Evolutionary conservation across 2,329 filamentous ascomycete genomes (phyloP).

Genomic region (Cladophialophora carrionii): DNA sequence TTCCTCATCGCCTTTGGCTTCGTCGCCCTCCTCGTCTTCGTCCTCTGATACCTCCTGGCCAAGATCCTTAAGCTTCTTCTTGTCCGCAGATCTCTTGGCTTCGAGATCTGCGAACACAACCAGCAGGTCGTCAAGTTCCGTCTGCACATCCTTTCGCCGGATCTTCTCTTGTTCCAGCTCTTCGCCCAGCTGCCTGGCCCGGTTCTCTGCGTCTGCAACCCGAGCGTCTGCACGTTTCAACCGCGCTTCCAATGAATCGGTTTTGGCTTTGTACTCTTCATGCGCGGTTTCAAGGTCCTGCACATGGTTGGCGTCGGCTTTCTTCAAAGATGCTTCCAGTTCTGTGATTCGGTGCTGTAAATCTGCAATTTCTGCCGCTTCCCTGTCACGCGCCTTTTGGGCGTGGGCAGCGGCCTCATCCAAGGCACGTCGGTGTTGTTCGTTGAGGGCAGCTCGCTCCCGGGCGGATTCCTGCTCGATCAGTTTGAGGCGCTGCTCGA

Average conservation of each 20-base stretch:
- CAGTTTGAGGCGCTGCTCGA: constrained; percentile 54
- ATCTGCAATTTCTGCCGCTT: constrained; percentile 67
- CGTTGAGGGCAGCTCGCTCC: constrained; percentile 26
- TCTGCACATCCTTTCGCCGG: constrained; percentile 62
- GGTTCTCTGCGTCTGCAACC: constrained; percentile 43
- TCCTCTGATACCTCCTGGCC: constrained; percentile 74
- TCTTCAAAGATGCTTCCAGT: constrained; percentile 54
- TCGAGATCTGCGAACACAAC: constrained; percentile 81
- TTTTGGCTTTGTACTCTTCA: constrained; percentile 54
- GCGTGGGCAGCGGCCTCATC: constrained; percentile 47
- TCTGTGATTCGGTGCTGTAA: constrained; percentile 63
- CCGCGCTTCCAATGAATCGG: constrained; percentile 54
- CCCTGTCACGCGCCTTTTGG: constrained; percentile 45
- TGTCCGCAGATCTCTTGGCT: constrained; percentile 74
- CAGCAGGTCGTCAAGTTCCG: constrained; percentile 77
- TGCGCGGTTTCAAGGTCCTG: constrained; percentile 63
- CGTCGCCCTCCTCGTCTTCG: constrained; percentile 68
- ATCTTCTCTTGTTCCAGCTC: constrained; percentile 61
- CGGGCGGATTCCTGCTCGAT: constrained; percentile 32
- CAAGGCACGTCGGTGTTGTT: constrained; percentile 34
- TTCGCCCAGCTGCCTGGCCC: constrained; percentile 21
- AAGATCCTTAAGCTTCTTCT: constrained; percentile 65
- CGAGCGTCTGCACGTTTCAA: constrained; percentile 50
- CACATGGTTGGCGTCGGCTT: constrained; percentile 63
- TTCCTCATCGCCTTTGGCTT: constrained; percentile 55